Evolutionary conservation across 441 rosid species (phyloP).

Genomic region (Pelargonium australe): DNA sequence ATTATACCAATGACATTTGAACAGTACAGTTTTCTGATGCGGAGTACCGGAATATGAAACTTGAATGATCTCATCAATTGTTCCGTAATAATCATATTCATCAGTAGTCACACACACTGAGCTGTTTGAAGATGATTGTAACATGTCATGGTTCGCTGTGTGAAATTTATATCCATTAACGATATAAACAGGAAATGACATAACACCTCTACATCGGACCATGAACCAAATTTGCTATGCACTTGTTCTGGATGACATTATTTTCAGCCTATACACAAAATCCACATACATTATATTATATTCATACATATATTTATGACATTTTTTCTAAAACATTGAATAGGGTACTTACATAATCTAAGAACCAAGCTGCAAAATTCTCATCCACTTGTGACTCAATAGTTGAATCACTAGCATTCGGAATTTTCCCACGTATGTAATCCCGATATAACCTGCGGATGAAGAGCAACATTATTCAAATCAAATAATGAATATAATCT

Average conservation of each 20-base stretch:
- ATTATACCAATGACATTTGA: not conserved
- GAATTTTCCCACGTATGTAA: no score
- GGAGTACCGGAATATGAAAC: not conserved
- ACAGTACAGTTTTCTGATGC: not conserved
- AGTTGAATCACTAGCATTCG: no score
- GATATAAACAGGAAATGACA: not conserved
- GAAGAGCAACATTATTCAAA: no score
- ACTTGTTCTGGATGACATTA: not conserved
- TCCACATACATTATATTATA: no score
- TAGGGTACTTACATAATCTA: no score
- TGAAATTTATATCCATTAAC: not conserved
- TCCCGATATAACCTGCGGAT: no score
- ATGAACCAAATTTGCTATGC: not conserved
- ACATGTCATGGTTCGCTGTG: not conserved
- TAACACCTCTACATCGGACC: not conserved
- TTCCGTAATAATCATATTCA: not conserved
- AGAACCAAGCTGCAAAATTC: no score
- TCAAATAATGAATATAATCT: no score
- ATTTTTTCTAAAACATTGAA: no score
- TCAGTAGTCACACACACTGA: not conserved
- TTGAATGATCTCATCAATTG: not conserved
- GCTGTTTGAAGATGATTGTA: not conserved
- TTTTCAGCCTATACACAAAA: not conserved
- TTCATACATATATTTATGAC: no score
- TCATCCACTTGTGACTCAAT: no score